phyloP scores from a whole-genome alignment of 2,329 filamentous ascomycete genomes.

The Cladosporium phlei region DNA sequence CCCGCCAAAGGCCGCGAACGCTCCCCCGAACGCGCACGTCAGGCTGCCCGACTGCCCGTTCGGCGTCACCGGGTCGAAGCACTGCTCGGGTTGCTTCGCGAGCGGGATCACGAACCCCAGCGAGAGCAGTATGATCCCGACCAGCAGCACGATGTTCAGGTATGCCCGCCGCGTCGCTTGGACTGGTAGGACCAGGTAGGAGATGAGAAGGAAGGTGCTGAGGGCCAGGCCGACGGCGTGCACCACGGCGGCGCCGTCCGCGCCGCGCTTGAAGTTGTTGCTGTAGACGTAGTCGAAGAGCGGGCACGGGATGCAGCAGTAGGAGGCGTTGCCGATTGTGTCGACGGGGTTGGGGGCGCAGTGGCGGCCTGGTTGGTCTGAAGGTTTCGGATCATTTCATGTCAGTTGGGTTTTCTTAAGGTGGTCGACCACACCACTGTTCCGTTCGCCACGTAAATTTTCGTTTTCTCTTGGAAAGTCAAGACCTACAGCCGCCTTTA shows the following conservation, averaged over 20 bases:
- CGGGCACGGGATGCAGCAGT: conserved; percentile 81
- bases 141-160: conserved; percentile 71
- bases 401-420: background rate
- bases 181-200: conserved; percentile 69
- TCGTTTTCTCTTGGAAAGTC: too few relatives aligned
- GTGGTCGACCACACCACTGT: too few relatives aligned
- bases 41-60: conserved; percentile 70
- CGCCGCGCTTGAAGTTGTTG: conserved; percentile 51
- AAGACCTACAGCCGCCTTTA: conserved; percentile 24
- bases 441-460: too few relatives aligned
- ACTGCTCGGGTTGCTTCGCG: conserved; percentile 66
- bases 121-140: conserved; percentile 69
- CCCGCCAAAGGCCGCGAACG: conserved; percentile 72
- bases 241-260: conserved; percentile 70
- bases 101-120: conserved; percentile 80
- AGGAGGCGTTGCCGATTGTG: conserved; percentile 17
- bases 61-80: conserved; percentile 78
- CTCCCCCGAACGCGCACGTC: conserved; percentile 75
- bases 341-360: conserved; percentile 25
- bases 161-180: conserved; percentile 82
- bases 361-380: conserved; percentile 22
- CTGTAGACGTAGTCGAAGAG: conserved; percentile 67
- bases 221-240: conserved; percentile 65
- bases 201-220: conserved; percentile 68
- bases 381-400: background rate